Evolutionary conservation across 75 land plant genomes (phyloP).

Genomic region (Cunninghamia lanceolata): DNA sequence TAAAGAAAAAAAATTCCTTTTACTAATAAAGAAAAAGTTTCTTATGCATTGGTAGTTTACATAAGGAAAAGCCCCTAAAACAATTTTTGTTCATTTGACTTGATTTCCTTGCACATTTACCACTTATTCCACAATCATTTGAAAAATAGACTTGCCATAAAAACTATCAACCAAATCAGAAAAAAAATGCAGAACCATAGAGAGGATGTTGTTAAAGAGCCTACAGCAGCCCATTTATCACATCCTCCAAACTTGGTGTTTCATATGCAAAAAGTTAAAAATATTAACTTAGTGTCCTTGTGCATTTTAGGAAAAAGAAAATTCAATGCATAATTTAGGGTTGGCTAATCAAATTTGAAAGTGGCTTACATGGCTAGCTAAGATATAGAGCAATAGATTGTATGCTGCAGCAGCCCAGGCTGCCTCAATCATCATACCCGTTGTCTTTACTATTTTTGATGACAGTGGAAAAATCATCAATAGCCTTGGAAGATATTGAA

Average conservation of each 20-base stretch:
- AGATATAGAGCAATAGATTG: slow-evolving; percentile 85
- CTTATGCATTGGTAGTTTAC: not conserved
- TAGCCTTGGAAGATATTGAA: slow-evolving; percentile 83
- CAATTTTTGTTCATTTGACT: not conserved
- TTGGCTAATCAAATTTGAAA: not conserved
- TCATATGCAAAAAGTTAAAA: not conserved
- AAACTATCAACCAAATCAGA: not conserved
- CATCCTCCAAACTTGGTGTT: not conserved
- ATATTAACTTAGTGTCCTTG: not conserved
- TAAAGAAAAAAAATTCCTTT: not conserved
- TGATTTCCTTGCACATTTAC: not conserved
- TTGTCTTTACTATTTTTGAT: slow-evolving; percentile 65
- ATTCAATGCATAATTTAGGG: not conserved
- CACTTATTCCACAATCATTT: not conserved
- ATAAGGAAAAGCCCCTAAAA: not conserved
- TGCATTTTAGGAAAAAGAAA: not conserved
- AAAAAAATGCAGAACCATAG: not conserved
- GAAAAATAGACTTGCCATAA: not conserved
- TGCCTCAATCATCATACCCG: slow-evolving; percentile 80
- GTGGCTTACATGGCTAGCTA: slow-evolving; percentile 92
- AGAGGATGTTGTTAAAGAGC: not conserved
- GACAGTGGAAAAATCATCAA: slow-evolving; percentile 69
- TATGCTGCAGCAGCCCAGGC: slow-evolving; percentile 99
- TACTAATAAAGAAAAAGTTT: not conserved
- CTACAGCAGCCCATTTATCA: not conserved